Percentiles rank a stretch among this genome's conserved stretches.
phyloP scores from a whole-genome alignment of 768 basidiomycete species.

The Boletus sensibilis region DNA sequence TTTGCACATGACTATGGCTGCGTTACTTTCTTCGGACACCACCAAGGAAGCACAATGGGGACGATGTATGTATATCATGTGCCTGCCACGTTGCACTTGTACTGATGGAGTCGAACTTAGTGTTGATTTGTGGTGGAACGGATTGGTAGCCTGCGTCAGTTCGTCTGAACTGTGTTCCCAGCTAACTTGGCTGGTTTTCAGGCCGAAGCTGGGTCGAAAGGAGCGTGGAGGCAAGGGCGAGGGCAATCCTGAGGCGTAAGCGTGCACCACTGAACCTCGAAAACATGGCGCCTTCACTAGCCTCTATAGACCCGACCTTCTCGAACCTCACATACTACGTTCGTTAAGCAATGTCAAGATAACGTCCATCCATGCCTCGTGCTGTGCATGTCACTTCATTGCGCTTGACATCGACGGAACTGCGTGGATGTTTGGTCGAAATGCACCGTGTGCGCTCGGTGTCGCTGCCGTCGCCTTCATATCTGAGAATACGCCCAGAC shows the following conservation, averaged over 20 bases:
- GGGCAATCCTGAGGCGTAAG: slow-evolving; percentile 41
- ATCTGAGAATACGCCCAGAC: slow-evolving; percentile 73
- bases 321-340: slow-evolving; percentile 86
- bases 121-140: slow-evolving; percentile 82
- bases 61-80: slow-evolving; percentile 30
- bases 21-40: slow-evolving; percentile 23
- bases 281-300: slow-evolving; percentile 2
- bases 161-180: neutral
- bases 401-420: slow-evolving; percentile 70
- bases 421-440: slow-evolving; percentile 91
- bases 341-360: slow-evolving; percentile 80
- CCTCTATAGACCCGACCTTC: slow-evolving; percentile 70
- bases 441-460: slow-evolving; percentile 69
- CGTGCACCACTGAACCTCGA: neutral
- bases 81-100: slow-evolving; percentile 7
- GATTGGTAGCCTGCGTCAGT: slow-evolving; percentile 57
- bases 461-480: slow-evolving; percentile 52
- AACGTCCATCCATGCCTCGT: slow-evolving; percentile 71
- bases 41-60: slow-evolving; percentile 44
- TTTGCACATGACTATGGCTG: slow-evolving; percentile 32
- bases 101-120: slow-evolving; percentile 39
- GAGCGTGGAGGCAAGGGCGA: slow-evolving; percentile 52
- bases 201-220: slow-evolving; percentile 77
- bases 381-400: slow-evolving; percentile 74
- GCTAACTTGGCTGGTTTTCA: slow-evolving; percentile 32